Conservation (phyloP, 352 stramenopile genomes). For the Phytophthora cryptogea region DNA sequence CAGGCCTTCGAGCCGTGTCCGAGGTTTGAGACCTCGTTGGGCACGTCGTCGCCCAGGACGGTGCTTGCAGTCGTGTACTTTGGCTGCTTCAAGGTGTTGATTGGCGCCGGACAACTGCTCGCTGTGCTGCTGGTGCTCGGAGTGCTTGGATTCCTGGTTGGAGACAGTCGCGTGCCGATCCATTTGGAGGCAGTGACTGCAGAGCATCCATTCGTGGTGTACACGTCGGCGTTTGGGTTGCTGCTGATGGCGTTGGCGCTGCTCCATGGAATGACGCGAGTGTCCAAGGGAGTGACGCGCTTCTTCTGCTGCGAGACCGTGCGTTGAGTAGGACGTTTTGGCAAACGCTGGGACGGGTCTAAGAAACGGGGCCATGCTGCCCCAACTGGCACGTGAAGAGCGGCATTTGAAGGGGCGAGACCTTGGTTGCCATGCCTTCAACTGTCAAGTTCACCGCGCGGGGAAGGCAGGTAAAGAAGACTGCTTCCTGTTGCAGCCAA, state of each 20-base stretch:
- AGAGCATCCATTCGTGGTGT: conserved; percentile 35
- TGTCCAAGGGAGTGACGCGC: conserved; percentile 53
- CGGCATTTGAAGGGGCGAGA: conserved; percentile 31
- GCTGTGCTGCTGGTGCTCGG: conserved; percentile 32
- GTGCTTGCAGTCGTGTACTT: conserved; percentile 57
- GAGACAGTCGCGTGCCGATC: conserved; percentile 31
- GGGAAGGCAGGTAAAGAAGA: conserved; percentile 4
- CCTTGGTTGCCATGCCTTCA: conserved; percentile 26
- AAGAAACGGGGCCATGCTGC: background rate
- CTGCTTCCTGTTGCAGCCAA: conserved; percentile 19
- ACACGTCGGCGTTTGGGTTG: conserved; percentile 36
- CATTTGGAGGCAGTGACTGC: conserved; percentile 23
- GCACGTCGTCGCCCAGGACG: conserved; percentile 36
- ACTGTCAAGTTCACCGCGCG: conserved; percentile 10
- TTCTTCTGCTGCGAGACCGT: conserved; percentile 56
- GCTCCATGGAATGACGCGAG: conserved; percentile 43
- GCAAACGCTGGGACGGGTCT: conserved; percentile 30
- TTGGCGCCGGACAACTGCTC: conserved; percentile 40
- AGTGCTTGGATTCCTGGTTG: conserved; percentile 41
- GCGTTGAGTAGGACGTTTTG: conserved; percentile 17
- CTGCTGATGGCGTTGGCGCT: conserved; percentile 37
- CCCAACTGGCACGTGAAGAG: conserved; percentile 12
- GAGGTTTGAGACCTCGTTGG: conserved; percentile 47
- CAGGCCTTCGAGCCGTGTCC: conserved; percentile 30
- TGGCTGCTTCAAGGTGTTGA: conserved; percentile 47